A percentile compares a stretch with the other conserved stretches of the same genome.
Conservation (phyloP, 768 basidiomycete genomes). For the Auricularia heimuer region DNA sequence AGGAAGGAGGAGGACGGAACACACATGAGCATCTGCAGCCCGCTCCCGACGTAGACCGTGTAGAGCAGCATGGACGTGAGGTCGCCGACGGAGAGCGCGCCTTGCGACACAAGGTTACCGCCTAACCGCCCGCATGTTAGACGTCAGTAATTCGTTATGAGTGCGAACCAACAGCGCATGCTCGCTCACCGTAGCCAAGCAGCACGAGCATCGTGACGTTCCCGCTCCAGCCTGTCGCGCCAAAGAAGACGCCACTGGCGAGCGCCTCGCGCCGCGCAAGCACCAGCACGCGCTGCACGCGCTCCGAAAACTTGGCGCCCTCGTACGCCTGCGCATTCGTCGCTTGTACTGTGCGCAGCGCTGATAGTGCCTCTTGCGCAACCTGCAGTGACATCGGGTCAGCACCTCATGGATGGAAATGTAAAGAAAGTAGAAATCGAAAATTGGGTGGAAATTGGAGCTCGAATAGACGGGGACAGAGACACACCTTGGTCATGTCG, state of each 20-base stretch:
- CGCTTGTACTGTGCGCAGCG: conserved; percentile 81
- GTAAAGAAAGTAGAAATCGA: background rate
- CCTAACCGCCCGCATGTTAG: conserved; percentile 32
- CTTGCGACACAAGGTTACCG: conserved; percentile 80
- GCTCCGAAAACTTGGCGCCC: conserved; percentile 61
- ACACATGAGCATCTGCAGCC: conserved; percentile 71
- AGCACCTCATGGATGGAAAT: too few relatives aligned
- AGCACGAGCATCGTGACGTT: conserved; percentile 84
- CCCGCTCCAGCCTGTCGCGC: conserved; percentile 84
- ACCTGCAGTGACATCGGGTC: conserved; percentile 31
- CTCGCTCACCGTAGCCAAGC: conserved; percentile 71
- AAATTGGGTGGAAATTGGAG: too few relatives aligned
- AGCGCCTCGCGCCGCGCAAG: conserved; percentile 81
- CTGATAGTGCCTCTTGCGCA: conserved; percentile 83
- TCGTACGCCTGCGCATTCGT: conserved; percentile 80
- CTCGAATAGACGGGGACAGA: too few relatives aligned
- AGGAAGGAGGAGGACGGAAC: conserved; percentile 15
- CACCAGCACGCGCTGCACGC: conserved; percentile 52
- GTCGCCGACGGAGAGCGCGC: conserved; percentile 85
- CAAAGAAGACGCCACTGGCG: conserved; percentile 89
- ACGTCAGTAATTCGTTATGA: too few relatives aligned
- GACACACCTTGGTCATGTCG: conserved; percentile 73
- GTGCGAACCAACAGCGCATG: background rate
- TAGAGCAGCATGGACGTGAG: conserved; percentile 84
- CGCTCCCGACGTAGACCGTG: conserved; percentile 79